Conservation (phyloP, 2,329 filamentous ascomycete genomes). For the Botrytis fragariae region DNA sequence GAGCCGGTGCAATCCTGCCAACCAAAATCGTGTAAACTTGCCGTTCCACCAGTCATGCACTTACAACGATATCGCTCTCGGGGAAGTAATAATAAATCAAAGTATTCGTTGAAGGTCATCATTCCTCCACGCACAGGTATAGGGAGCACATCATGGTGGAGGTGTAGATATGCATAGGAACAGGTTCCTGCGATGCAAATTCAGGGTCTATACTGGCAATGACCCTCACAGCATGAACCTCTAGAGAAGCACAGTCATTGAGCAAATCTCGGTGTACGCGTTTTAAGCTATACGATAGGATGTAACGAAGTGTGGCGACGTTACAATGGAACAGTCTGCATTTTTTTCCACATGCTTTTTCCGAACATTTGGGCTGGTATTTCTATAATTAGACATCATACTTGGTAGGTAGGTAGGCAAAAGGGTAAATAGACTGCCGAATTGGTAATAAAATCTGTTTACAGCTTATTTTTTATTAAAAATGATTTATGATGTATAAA, state of each 20-base stretch:
- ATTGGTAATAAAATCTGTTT: neutral
- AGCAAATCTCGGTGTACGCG: conserved; percentile 17
- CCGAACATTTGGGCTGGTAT: conserved; percentile 7
- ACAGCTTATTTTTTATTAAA: neutral
- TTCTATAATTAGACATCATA: conserved; percentile 14
- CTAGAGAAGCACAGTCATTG: conserved; percentile 9
- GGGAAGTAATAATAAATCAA: neutral
- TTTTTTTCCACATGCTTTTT: neutral
- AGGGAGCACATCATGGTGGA: conserved; percentile 4
- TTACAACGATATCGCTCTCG: conserved; percentile 2
- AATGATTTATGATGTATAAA: neutral
- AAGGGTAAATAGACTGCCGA: neutral
- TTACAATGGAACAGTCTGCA: neutral
- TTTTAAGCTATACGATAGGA: conserved; percentile 9
- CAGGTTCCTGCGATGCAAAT: conserved; percentile 17
- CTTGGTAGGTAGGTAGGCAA: neutral
- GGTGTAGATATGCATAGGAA: neutral
- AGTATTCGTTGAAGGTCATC: neutral
- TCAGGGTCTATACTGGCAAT: conserved; percentile 15
- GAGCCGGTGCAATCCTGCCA: conserved; percentile 14
- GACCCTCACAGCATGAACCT: conserved; percentile 19
- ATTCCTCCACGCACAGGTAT: conserved; percentile 6
- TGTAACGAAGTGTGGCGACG: conserved; percentile 18
- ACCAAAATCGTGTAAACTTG: conserved; percentile 18
- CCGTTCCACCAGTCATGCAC: conserved; percentile 13